A percentile compares a stretch with the other conserved stretches of the same genome.
Evolutionary conservation across 192 early-diverging fungal species (phyloP).

Genomic region (Phlyctochytrium bullatum): DNA sequence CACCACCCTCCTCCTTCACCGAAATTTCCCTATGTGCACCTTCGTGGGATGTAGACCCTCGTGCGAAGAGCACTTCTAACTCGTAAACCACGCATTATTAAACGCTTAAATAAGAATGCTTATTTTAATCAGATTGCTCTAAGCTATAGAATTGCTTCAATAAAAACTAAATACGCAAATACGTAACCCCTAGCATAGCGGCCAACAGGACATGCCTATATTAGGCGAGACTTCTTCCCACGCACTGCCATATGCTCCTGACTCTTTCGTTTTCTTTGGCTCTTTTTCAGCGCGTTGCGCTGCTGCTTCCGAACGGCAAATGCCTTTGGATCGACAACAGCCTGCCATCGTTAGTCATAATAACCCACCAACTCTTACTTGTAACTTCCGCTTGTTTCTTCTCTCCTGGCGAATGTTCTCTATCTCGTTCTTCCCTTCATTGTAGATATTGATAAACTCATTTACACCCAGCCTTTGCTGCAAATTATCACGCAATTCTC

Average conservation of each 20-base stretch:
- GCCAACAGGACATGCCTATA: too few relatives aligned
- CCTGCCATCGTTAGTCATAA: conserved; percentile 26
- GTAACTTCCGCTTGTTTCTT: conserved; percentile 19
- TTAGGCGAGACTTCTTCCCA: too few relatives aligned
- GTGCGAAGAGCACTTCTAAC: too few relatives aligned
- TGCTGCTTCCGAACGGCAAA: conserved; percentile 66
- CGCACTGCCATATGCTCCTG: conserved; percentile 39
- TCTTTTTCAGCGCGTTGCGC: conserved; percentile 71
- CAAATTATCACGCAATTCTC: conserved; percentile 34
- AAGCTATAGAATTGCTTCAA: too few relatives aligned
- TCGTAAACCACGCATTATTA: too few relatives aligned
- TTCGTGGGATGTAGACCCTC: too few relatives aligned
- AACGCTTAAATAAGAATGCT: too few relatives aligned
- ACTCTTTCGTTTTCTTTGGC: conserved; percentile 67
- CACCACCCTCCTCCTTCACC: too few relatives aligned
- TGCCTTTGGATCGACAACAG: conserved; percentile 72
- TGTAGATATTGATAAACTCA: conserved; percentile 11
- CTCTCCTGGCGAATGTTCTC: conserved; percentile 10
- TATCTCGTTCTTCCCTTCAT: conserved; percentile 12
- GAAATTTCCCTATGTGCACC: too few relatives aligned
- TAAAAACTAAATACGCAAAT: too few relatives aligned
- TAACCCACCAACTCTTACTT: neutral
- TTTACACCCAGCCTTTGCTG: conserved; percentile 18
- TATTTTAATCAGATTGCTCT: too few relatives aligned
- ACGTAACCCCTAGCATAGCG: too few relatives aligned